Percentiles rank a stretch among this genome's conserved stretches.
These are phyloP conservation scores for Silene vulgaris DNA, from an alignment of 179 eudicot species.

Conservation along the genomic window DNA sequence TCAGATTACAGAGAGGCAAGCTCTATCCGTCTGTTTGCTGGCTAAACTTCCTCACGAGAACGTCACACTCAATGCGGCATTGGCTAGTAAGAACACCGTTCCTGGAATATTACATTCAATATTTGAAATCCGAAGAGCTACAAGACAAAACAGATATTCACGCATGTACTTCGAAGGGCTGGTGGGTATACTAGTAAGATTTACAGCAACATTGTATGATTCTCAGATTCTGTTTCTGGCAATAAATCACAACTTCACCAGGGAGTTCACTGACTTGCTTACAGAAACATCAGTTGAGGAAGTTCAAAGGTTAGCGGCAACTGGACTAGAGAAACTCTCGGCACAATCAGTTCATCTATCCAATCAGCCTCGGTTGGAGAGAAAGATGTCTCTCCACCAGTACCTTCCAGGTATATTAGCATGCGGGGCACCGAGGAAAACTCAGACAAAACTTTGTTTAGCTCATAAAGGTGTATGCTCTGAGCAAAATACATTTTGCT, in stretches of 20 bases:
- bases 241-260: constrained; percentile 44
- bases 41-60: constrained; percentile 77
- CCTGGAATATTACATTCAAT: constrained; percentile 43
- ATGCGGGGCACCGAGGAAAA: constrained; percentile 31
- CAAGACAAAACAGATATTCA: constrained; percentile 52
- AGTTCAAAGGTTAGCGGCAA: constrained; percentile 63
- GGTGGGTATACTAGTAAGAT: constrained; percentile 78
- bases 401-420: constrained; percentile 29
- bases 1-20: constrained; percentile 59
- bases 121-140: constrained; percentile 45
- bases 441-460: constrained; percentile 38
- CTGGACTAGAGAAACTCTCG: constrained; percentile 72
- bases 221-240: constrained; percentile 48
- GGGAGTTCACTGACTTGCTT: constrained; percentile 51
- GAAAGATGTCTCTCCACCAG: constrained; percentile 29
- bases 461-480: constrained; percentile 78
- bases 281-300: constrained; percentile 51
- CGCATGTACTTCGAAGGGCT: constrained; percentile 62
- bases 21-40: constrained; percentile 57
- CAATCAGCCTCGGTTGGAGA: constrained; percentile 43
- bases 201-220: constrained; percentile 68
- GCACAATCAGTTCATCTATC: constrained; percentile 53
- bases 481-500: constrained; percentile 61
- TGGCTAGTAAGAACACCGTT: constrained; percentile 43
- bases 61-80: constrained; percentile 54